Evolutionary conservation across 2,329 filamentous ascomycete genomes (phyloP), one percentile per base, ranked within the genome.

Genomic region (Alternaria longipes): DNA sequence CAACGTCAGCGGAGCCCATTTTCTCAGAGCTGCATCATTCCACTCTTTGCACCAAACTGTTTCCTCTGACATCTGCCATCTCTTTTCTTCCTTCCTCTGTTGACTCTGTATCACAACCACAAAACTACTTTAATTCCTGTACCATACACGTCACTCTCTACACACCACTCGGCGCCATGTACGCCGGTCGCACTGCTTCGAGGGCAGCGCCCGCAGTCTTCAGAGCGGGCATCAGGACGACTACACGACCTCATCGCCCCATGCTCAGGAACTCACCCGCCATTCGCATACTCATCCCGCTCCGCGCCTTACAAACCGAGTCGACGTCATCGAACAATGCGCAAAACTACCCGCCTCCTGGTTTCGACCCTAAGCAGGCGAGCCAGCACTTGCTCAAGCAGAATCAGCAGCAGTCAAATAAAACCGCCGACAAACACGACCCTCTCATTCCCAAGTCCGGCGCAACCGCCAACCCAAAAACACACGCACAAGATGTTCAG

Each of bases 281-380:
- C 9, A 80, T 89, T 51, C 86, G 87, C 42, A 84, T 89, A 54
- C 75, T 88, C 56, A 76, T 89, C 20, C 85, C 86, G 4, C 80
- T 81, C 26, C 80, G 85, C 58, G 76, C 78, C 63, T 82, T 86
- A 65, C 81, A 86, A 28, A 90, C 88, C 47, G 86, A 89, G 65
- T 84, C 85, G 14, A 84, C 83, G 18, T 81, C 83, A 40, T 81
- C 83, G 20, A 74, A 74, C 46, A 71, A 79, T 20, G 76, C 76
- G 41, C 82, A 86, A 53, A 83, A 85, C 56, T 89, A 87, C 50
- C 94, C 93, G 45, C 94, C 94, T 59, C 94, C 93, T 14, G 94
- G 94, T 28, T 97, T 97, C 84, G 94, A 95, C 76, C 84, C 91
- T n/a, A 90, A 94, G 74, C 85, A 93, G 82, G 94, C 94, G 69